Percentiles rank a stretch among this genome's conserved stretches.
These are phyloP conservation scores for Beauveria pseudobassiana DNA, from an alignment of 2,329 filamentous ascomycete genomes.

Conservation along the genomic window DNA sequence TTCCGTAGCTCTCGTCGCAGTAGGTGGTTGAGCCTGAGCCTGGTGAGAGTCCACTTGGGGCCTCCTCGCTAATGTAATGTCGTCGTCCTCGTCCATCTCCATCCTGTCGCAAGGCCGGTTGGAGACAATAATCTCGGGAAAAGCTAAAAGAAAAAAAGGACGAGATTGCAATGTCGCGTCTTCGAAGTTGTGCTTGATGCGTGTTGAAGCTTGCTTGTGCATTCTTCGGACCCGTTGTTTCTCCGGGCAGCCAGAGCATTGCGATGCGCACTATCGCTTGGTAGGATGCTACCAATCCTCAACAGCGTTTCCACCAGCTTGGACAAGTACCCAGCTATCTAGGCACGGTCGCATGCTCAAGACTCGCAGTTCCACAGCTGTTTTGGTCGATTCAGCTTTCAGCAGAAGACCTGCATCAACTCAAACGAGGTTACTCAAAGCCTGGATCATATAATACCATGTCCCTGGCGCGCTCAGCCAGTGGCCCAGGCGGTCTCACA, in stretches of 20 bases:
- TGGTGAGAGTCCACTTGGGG: conserved; percentile 30
- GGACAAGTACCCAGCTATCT: background rate
- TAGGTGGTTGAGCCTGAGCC: conserved; percentile 22
- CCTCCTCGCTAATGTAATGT: conserved; percentile 61
- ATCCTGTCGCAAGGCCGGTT: conserved; percentile 29
- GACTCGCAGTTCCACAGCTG: background rate
- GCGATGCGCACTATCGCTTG: conserved; percentile 1
- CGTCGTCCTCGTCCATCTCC: conserved; percentile 62
- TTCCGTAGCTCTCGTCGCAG: conserved; percentile 33
- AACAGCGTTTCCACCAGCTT: too few species aligned
- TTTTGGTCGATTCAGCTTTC: background rate
- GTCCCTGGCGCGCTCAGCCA: conserved; percentile 49
- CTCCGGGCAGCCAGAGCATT: background rate
- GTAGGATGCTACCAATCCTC: background rate
- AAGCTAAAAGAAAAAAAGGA: background rate
- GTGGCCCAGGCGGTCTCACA: conserved; percentile 52
- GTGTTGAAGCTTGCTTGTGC: background rate
- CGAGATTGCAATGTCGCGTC: background rate
- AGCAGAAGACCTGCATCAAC: conserved; percentile 6
- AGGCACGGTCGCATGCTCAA: background rate
- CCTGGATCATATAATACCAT: conserved; percentile 23
- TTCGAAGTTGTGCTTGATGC: background rate
- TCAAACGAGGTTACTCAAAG: conserved; percentile 8
- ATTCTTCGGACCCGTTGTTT: conserved; percentile 2
- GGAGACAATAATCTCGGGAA: background rate